Evolutionary conservation across 495 filamentous ascomycete genomes (phyloP).

Genomic region (Podospora tetraspora): DNA sequence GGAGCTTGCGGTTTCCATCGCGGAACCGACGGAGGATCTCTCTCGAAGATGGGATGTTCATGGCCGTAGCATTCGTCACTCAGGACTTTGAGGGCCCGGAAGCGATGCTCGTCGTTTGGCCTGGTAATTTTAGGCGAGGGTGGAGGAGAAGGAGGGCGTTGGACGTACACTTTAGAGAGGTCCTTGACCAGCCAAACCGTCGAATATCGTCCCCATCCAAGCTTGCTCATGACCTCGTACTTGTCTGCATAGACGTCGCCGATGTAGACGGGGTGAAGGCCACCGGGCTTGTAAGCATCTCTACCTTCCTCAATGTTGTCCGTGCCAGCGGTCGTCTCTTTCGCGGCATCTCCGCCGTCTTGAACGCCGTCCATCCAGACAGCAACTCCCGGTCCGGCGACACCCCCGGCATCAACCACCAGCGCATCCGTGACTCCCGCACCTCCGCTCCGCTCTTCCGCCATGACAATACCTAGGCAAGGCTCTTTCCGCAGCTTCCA

Average conservation of each 20-base stretch:
- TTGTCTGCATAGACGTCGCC: constrained; percentile 39
- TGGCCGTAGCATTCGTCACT: constrained; percentile 9
- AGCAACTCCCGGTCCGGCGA: too few relatives aligned
- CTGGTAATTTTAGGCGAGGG: not conserved
- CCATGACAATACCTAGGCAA: not conserved
- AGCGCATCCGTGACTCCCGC: not conserved
- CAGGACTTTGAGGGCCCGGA: constrained; percentile 16
- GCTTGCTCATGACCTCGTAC: constrained; percentile 43
- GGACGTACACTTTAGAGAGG: constrained; percentile 10
- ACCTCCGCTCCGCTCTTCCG: too few relatives aligned
- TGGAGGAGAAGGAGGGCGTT: not conserved
- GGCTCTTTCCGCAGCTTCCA: not conserved
- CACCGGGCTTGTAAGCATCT: constrained; percentile 27
- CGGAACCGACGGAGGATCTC: constrained; percentile 18
- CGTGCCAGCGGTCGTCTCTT: not conserved
- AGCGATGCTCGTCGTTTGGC: constrained; percentile 5
- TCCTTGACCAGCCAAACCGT: constrained; percentile 35
- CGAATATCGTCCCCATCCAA: constrained; percentile 42
- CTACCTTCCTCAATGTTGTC: constrained; percentile 5
- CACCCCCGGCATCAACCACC: too few relatives aligned
- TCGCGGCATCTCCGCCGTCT: too few relatives aligned
- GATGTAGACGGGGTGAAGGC: constrained; percentile 43
- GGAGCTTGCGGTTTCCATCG: not conserved
- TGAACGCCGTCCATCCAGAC: too few relatives aligned
- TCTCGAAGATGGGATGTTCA: constrained; percentile 6